Percentiles rank a stretch among this genome's conserved stretches.
Conservation (phyloP, 768 basidiomycete species). For the Naematelia encephala region DNA sequence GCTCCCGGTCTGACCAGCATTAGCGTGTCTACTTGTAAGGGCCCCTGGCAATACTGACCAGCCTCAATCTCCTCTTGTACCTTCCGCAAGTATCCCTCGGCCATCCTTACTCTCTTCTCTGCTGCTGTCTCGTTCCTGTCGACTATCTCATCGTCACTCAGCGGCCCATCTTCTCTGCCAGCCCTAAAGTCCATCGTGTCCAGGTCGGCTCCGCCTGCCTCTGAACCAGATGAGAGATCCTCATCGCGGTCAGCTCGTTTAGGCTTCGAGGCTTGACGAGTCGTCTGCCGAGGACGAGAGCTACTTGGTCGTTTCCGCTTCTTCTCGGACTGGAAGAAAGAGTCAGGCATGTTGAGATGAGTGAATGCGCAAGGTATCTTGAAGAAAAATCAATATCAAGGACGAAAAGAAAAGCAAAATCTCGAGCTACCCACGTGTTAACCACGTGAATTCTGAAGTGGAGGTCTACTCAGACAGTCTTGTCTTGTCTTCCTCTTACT, state of each 20-base stretch:
- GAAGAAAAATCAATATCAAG: neutral
- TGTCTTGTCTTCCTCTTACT: neutral
- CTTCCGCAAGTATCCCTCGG: conserved; percentile 81
- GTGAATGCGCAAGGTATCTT: neutral
- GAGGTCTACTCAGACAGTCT: neutral
- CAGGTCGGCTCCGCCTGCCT: conserved; percentile 49
- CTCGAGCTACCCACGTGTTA: neutral
- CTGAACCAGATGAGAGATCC: conserved; percentile 35
- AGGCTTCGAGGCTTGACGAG: conserved; percentile 19
- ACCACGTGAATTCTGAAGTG: neutral
- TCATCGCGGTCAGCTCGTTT: conserved; percentile 32
- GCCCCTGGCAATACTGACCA: conserved; percentile 43
- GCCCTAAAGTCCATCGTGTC: conserved; percentile 72
- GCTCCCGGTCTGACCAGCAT: conserved; percentile 55
- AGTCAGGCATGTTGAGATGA: conserved; percentile 64
- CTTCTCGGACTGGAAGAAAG: conserved; percentile 64
- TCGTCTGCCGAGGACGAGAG: conserved; percentile 40
- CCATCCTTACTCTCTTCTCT: conserved; percentile 84
- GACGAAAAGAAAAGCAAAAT: neutral
- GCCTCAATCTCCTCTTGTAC: conserved; percentile 71
- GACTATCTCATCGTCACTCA: conserved; percentile 67
- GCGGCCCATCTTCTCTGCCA: conserved; percentile 58
- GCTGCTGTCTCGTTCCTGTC: conserved; percentile 86
- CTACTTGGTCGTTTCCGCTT: conserved; percentile 53
- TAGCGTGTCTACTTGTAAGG: neutral